Evolutionary conservation across 2,329 filamentous ascomycete genomes (phyloP), one percentile per base, ranked within the genome.

Genomic region (Fusarium pilosicola): DNA sequence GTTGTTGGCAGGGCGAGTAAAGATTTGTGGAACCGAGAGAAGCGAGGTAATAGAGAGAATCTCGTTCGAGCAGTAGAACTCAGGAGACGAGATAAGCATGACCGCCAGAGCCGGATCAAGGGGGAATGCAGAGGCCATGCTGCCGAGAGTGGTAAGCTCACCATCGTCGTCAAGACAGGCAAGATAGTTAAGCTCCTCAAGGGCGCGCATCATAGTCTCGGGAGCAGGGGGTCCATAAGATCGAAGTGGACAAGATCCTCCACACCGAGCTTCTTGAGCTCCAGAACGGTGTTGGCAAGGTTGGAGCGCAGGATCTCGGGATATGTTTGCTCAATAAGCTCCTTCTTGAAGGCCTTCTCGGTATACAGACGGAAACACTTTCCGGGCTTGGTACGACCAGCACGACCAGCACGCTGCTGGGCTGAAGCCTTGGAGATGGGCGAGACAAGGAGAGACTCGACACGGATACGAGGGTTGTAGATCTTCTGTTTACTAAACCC

Each of bases 401-500:
- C 96, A 94, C 96, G 96, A 93, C 97, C 97, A 73, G 97, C 97
- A 82, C 97, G 90, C 85, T 99, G 96, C 82, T 98, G 94, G 15
- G 97, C 96, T 3, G 96, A 98, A 30, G 96, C 96, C 83, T 98
- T 98, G 67, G 95, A 98, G 76, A 99, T 98, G 28, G 96, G 95
- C 7, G 96, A 98, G 10, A 99, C 96, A n/a, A 99, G 88, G 13
- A 99, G 88, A 2, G 96, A 98, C 84, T 99, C 96, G 74, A 99
- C 95, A 82, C 96, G 92, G 77, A 97, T 97, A 70, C 96, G 92
- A 28, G 96, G 96, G 83, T 99, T 98, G 87, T 98, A 99, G 72
- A 98, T 96, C 84, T 98, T 99, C 80, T 99, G 96, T 86, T 99
- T 99, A 85, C 95, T 97, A 86, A 99, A 99, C 41, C 96, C 96